A percentile compares a stretch with the other conserved stretches of the same genome.
phyloP scores from a whole-genome alignment of 306 rosid genomes.

The Abrus precatorius region DNA sequence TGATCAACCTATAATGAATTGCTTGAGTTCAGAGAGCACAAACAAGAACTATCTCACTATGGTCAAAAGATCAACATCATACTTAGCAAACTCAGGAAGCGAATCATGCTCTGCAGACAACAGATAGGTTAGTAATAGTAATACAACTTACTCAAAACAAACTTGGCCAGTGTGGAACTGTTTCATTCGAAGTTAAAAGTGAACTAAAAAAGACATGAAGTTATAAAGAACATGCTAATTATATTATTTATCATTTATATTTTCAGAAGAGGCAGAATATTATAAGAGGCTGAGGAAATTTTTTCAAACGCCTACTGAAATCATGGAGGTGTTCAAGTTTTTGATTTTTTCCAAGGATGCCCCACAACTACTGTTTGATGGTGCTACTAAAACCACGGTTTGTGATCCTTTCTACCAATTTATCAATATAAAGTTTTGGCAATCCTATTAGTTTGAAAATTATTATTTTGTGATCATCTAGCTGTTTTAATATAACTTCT shows the following conservation, averaged over 20 bases:
- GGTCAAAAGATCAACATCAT: conserved; percentile 66
- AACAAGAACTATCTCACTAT: conserved; percentile 64
- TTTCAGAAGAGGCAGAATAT: conserved; percentile 46
- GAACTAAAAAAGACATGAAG: background rate
- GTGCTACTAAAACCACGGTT: conserved; percentile 59
- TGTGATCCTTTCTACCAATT: background rate
- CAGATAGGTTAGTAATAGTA: conserved; percentile 55
- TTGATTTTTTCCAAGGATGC: conserved; percentile 52
- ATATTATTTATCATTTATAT: background rate
- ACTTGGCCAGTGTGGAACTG: background rate
- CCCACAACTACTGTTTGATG: conserved; percentile 58
- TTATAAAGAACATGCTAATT: background rate
- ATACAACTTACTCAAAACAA: background rate
- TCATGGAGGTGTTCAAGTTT: conserved; percentile 48
- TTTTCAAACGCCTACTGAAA: conserved; percentile 58
- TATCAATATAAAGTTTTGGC: background rate
- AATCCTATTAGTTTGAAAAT: background rate
- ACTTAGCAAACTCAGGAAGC: conserved; percentile 63
- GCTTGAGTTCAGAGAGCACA: conserved; percentile 51
- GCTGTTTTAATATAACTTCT: background rate
- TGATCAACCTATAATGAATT: background rate
- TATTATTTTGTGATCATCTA: background rate
- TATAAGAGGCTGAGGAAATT: conserved; percentile 34
- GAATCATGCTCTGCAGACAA: conserved; percentile 47
- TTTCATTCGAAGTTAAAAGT: background rate